Conservation (phyloP, 495 filamentous ascomycete genomes). For the Xylaria castorea region DNA sequence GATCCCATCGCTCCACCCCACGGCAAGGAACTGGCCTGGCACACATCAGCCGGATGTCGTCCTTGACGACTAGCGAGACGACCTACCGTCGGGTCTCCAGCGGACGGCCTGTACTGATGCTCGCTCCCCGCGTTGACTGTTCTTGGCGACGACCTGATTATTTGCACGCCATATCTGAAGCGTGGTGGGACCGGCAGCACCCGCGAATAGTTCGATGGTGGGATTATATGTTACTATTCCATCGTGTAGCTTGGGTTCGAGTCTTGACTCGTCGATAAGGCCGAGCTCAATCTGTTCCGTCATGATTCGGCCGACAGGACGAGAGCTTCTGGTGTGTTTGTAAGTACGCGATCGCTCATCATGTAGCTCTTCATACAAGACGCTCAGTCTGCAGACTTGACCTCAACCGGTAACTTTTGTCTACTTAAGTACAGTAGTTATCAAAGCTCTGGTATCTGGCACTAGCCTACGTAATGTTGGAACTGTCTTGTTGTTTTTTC, state of each 20-base stretch:
- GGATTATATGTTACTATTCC: conserved; percentile 76
- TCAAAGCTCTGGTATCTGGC: conserved; percentile 6
- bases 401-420: neutral
- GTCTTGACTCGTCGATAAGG: conserved; percentile 52
- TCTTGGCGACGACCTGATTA: conserved; percentile 53
- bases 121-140: conserved; percentile 55
- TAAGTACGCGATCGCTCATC: conserved; percentile 30
- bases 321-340: conserved; percentile 15
- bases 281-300: conserved; percentile 41
- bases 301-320: conserved; percentile 34
- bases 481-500: neutral
- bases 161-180: conserved; percentile 67
- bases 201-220: conserved; percentile 80
- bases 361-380: conserved; percentile 18
- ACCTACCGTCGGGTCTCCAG: conserved; percentile 83
- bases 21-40: conserved; percentile 76
- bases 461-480: neutral
- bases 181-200: conserved; percentile 70
- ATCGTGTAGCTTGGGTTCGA: conserved; percentile 44
- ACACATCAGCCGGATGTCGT: conserved; percentile 20
- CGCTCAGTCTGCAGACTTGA: neutral
- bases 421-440: neutral
- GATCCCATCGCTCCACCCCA: conserved; percentile 75
- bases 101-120: conserved; percentile 62
- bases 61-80: neutral